Base-by-base conservation (phyloP, 176 grass and related monocot genomes). In the Pontederia crassipes region DNA sequence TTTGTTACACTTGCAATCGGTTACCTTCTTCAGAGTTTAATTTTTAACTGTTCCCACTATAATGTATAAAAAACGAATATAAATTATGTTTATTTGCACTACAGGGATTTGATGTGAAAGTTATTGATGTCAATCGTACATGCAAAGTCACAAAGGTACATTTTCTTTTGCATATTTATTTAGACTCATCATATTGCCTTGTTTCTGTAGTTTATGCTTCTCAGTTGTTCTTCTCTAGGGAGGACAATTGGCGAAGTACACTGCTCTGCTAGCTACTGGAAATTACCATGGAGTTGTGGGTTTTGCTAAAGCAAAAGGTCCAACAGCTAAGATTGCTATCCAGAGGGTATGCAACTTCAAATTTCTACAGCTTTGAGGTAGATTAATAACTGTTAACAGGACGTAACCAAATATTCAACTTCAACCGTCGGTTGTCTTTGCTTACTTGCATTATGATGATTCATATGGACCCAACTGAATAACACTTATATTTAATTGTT, bases 41-140 rank as follows among this genome's bases (percentile, higher is more conserved):
- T 24, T 24, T 24, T 24, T 24, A 24, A 24, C 20, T 24, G 20
- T 24, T 24, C 1, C 20, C 20, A 24, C 20, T 24, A 24, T 24
- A 24, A 24, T 24, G 32, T 40, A 40, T 40, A 40, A 40, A 40
- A 7, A 5, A 69, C 0, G 20, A 24, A 24, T 24, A 24, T 24
- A 24, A 24, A 24, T 24, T 69, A 12, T 4, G 49, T 12, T 65
- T 8, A 14, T 65, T 51, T 46, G 58, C 57, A 17, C 60, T 11
- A 26, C 69, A 97, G 92, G 92, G 92, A 67, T 97, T 97, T 85
- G 92, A 91, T 58, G 81, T 97, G 55, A 97, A 91, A 70, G 83
- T 91, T 58, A 97, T 97, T 35, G 72, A 97, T 6, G 87, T 97
- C 73, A 91, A 91, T 72, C 84, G 87, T 59, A 91, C 87, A 67